Percentiles rank a stretch among this genome's conserved stretches.
These are phyloP conservation scores for Breynia disticha DNA, from an alignment of 441 rosid genomes.

Conservation along the genomic window DNA sequence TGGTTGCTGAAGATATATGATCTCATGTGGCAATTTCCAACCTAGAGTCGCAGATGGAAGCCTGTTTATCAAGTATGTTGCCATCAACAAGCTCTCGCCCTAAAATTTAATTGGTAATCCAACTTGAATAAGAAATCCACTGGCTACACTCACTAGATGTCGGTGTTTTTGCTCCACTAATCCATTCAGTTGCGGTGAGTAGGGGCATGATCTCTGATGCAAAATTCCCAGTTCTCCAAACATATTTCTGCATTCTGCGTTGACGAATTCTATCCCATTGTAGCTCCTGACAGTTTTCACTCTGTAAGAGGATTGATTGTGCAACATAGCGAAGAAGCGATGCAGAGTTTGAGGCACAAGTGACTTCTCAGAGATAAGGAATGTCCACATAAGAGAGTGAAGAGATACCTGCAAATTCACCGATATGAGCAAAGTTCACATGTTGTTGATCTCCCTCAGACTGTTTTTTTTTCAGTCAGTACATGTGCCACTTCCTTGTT, in stretches of 20 bases:
- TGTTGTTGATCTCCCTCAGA: too few relatives aligned
- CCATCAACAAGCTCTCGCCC: neutral
- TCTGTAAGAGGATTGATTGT: neutral
- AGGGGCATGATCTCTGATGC: neutral
- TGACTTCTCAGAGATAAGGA: neutral
- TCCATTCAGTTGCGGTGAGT: conserved; percentile 1
- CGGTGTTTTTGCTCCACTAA: too few relatives aligned
- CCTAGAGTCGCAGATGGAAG: neutral
- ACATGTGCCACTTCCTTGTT: too few relatives aligned
- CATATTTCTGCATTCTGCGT: neutral
- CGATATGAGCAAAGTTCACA: too few relatives aligned
- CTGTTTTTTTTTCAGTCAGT: too few relatives aligned
- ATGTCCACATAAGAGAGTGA: neutral
- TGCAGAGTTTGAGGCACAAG: neutral
- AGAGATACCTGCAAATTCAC: too few relatives aligned
- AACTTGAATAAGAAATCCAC: neutral
- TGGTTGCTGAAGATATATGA: neutral
- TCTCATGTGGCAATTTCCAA: neutral
- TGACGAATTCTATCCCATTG: neutral
- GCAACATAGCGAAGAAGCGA: neutral
- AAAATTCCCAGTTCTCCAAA: neutral
- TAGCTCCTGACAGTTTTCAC: neutral
- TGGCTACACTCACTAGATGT: neutral
- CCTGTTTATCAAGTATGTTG: neutral
- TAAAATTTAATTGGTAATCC: neutral